These are phyloP conservation scores for Volvox reticuliferus DNA, from an alignment of 139 green algal species.

Conservation along the genomic window DNA sequence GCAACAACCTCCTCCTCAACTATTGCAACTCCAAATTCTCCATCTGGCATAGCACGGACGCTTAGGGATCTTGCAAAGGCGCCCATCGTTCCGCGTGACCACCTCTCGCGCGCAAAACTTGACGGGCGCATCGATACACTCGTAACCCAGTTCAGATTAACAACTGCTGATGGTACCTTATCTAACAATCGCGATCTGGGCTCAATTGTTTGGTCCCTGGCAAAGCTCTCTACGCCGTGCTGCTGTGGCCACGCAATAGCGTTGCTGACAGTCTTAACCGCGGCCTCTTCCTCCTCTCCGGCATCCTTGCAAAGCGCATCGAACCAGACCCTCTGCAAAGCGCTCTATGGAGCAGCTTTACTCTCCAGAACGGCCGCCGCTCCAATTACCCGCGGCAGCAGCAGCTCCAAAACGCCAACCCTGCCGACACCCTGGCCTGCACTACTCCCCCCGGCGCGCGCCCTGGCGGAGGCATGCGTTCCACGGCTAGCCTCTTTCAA, in stretches of 20 bases:
- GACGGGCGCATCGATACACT: neutral
- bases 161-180: neutral
- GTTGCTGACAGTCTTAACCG: slow-evolving; percentile 1
- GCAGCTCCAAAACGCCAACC: neutral
- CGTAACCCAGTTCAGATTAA: neutral
- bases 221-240: slow-evolving; percentile 13
- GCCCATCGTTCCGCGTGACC: neutral
- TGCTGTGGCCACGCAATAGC: neutral
- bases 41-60: neutral
- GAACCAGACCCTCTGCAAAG: slow-evolving; percentile 3
- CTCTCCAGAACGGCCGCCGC: neutral
- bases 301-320: neutral
- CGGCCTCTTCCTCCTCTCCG: neutral
- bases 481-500: slow-evolving; percentile 4
- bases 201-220: neutral
- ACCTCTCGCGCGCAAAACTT: neutral
- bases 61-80: slow-evolving; percentile 3
- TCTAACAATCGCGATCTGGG: neutral
- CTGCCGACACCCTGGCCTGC: neutral
- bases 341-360: slow-evolving; percentile 10
- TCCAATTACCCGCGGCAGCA: neutral
- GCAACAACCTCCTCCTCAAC: neutral
- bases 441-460: neutral
- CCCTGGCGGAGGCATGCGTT: neutral
- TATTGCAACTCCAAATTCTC: neutral